Percentiles rank a stretch among this genome's conserved stretches.
Evolutionary conservation across 495 filamentous ascomycete genomes (phyloP).

Genomic region (Penicillium cataractarum): DNA sequence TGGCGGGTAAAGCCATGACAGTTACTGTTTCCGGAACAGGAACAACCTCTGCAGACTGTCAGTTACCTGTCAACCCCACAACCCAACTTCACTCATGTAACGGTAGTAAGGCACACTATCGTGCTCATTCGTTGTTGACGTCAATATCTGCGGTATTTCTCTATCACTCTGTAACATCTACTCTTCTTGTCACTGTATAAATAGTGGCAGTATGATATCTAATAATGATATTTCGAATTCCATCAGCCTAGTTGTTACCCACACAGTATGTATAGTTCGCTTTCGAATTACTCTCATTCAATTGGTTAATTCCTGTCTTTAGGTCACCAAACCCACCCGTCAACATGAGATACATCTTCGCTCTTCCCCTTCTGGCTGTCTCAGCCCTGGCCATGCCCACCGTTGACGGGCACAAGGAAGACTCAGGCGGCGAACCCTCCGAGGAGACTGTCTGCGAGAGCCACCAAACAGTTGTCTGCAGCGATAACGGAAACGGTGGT

Average conservation of each 20-base stretch:
- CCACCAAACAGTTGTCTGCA: conserved; percentile 20
- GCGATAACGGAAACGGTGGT: conserved; percentile 20
- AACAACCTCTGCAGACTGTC: not conserved
- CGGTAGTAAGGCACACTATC: not conserved
- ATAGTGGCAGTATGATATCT: not conserved
- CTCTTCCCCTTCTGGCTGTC: not conserved
- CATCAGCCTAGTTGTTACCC: not conserved
- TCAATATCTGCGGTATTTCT: not conserved
- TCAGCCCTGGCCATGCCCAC: not conserved
- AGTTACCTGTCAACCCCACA: not conserved
- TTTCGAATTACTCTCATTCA: not conserved
- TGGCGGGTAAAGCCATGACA: not conserved
- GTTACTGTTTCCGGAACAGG: not conserved
- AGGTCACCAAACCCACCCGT: not conserved
- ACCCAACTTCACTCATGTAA: not conserved
- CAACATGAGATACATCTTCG: conserved; percentile 4
- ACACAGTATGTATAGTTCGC: not conserved
- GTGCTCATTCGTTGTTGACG: not conserved
- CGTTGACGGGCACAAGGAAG: not conserved
- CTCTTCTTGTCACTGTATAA: not conserved
- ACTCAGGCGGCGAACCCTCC: not conserved
- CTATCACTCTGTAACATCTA: not conserved
- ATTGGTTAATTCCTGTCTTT: not conserved
- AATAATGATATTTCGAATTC: not conserved
- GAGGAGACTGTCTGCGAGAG: conserved; percentile 7